Evolutionary conservation across 768 basidiomycete species (phyloP), one percentile per base, ranked within the genome.

Genomic region (Cyclocybe aegerita): DNA sequence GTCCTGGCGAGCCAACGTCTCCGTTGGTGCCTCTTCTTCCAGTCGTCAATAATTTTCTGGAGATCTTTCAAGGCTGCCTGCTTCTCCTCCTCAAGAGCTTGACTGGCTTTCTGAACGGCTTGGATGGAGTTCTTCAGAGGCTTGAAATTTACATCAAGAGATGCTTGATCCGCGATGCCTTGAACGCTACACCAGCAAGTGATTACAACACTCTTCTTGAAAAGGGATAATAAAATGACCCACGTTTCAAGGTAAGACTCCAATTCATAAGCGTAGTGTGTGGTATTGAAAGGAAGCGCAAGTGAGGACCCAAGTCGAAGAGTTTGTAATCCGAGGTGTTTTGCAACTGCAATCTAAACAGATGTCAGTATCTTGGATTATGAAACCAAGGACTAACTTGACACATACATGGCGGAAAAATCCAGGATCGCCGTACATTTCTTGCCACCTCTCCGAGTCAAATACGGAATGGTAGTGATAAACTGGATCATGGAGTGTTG

Each of bases 391-490:
- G n/a, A 6, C 39, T 12, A 17, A 35, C 41, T 29, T 10, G 38
- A 49, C 41, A 62, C 73, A 48, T 65, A 85, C 84, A 62, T 90
- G 86, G 40, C 81, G 77, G 59, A 77, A 68, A 69, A 88, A 92
- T 14, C 77, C 79, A 29, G 87, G 83, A 59, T 92, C 90, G 16
- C 78, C 87, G 54, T 83, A 92, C 33, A 76, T 58, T 54, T 88
- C 82, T 63, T 86, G 83, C 83, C 83, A 93, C 39, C 70, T 69
- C 54, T 82, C 75, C 8, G 77, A 81, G 63, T 91, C 88, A 55
- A 86, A 90, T 52, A 87, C 75, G 7, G 82, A 85, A 63, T 79
- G 82, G 56, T 90, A 91, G 63, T 90, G 88, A 56, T 88, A 90
- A 0, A 75, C 73, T 12, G 86, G 74, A 55, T 86, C 86, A 31